A percentile compares a stretch with the other conserved stretches of the same genome.
Conservation (phyloP, 176 grass and related monocot species). For the Raddia guianensis region DNA sequence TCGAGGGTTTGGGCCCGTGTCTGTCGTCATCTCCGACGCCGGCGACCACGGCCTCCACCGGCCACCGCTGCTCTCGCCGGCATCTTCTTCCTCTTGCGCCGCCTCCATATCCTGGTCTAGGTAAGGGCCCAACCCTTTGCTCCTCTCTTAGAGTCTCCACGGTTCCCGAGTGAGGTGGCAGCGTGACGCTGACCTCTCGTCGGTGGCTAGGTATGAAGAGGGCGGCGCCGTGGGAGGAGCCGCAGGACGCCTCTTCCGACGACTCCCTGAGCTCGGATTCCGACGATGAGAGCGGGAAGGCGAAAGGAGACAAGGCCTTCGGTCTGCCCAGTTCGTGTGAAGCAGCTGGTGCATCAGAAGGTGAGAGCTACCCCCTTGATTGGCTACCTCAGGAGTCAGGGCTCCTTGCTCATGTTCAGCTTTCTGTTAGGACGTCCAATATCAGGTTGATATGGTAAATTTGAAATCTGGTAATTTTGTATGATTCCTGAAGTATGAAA, state of each 20-base stretch:
- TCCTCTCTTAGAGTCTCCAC: background rate
- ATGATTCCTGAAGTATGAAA: background rate
- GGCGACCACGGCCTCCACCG: background rate
- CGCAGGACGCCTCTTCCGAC: slow-evolving; percentile 45
- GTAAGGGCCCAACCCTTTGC: background rate
- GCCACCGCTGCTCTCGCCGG: background rate
- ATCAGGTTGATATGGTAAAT: background rate
- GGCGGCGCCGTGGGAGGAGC: slow-evolving; percentile 57
- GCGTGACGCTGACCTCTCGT: background rate
- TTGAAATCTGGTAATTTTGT: background rate
- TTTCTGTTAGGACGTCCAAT: background rate
- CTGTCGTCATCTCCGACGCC: slow-evolving; percentile 20
- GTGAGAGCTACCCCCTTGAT: slow-evolving; percentile 17
- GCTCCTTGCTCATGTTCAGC: background rate
- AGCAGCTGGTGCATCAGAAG: slow-evolving; percentile 40
- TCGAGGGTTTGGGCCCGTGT: slow-evolving; percentile 21
- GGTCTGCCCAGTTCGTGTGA: slow-evolving; percentile 49
- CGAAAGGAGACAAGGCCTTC: slow-evolving; percentile 37
- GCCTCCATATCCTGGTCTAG: background rate
- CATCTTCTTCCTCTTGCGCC: background rate
- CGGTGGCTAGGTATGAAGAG: slow-evolving; percentile 69
- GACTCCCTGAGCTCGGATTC: slow-evolving; percentile 67
- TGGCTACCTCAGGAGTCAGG: background rate
- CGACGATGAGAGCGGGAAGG: slow-evolving; percentile 37
- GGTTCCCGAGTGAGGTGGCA: background rate